Evolutionary conservation across 2,329 filamentous ascomycete species (phyloP), one percentile per base, ranked within the genome.

Genomic region (Nannizziopsis arthrosporioides): DNA sequence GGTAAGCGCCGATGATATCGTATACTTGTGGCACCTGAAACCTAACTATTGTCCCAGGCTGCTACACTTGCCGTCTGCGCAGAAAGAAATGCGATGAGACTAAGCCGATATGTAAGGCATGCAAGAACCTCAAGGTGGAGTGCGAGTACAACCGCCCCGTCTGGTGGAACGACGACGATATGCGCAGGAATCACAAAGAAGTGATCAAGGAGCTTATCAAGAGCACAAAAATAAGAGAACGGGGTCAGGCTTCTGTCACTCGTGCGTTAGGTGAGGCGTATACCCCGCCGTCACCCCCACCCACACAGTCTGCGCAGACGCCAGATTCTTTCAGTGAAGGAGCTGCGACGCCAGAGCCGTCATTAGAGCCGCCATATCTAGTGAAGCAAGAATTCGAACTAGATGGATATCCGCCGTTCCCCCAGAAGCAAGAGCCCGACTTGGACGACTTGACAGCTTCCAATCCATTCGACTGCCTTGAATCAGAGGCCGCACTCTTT

Each of bases 121-220:
- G 80, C 68, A 73, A 70, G 54, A 77, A 81, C 61, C 81, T 98
- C 49, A 84, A 85, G 47, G 76, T 98, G 49, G 75, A 77, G 60
- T 98, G 92, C 72, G 88, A 96, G 73, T 98, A 96, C 73, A 94
- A 94, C 75, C 76, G 89, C 62, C 92, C 92, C 34, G 80, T 85
- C 70, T 98, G 92, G 92, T 98, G 92, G 92, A 85, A 83, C 69
- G 95, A 92, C 74, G 84, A 85, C 61, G 88, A 94, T 54, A 80
- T 84, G 61, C 77, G 92, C 57, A 80, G 83, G 59, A 72, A 81
- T 49, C 87, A 95, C 66, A 98, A 96, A 72, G 92, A 96, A 63
- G 73, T 82, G 57, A 94, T 98, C 75, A 98, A 98, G 76, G 83
- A 84, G 68, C 86, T 90, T 68, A 96, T 98, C 74, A 95, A 94